These are phyloP conservation scores for Hypomyces rosellus DNA, from an alignment of 2,329 filamentous ascomycete genomes.

Conservation along the genomic window DNA sequence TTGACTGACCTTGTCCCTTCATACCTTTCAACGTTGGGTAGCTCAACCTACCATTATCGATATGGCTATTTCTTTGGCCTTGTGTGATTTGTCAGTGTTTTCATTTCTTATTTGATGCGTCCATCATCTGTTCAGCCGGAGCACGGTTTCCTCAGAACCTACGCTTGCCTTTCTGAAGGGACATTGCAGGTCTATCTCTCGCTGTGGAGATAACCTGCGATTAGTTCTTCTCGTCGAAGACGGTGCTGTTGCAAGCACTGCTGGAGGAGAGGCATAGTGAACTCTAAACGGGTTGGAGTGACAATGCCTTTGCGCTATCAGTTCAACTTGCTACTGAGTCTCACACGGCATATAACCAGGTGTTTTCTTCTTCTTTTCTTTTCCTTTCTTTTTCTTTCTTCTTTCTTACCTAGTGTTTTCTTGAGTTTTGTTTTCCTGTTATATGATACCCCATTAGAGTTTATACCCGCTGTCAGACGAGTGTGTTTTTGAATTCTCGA, in stretches of 20 bases:
- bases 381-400: too few species aligned
- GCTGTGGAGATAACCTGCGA: too few species aligned
- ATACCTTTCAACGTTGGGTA: constrained; percentile 19
- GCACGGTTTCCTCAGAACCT: constrained; percentile 28
- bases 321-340: constrained; percentile 9
- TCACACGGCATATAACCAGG: constrained; percentile 4
- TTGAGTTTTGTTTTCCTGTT: constrained; percentile 21
- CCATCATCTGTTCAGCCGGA: background rate
- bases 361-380: constrained; percentile 11
- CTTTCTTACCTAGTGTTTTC: constrained; percentile 18
- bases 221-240: too few species aligned
- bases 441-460: constrained; percentile 41
- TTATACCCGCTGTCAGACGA: constrained; percentile 40
- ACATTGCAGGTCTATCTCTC: too few species aligned
- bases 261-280: constrained; percentile 3
- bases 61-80: too few species aligned
- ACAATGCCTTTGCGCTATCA: constrained; percentile 53
- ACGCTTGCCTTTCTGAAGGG: constrained; percentile 37
- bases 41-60: constrained; percentile 31
- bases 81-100: background rate
- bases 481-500: constrained; percentile 33
- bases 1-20: background rate
- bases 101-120: background rate
- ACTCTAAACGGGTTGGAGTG: constrained; percentile 20
- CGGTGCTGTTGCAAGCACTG: too few species aligned